These are phyloP conservation scores for Pistacia atlantica DNA, from an alignment of 345 rosid species.

Conservation along the genomic window DNA sequence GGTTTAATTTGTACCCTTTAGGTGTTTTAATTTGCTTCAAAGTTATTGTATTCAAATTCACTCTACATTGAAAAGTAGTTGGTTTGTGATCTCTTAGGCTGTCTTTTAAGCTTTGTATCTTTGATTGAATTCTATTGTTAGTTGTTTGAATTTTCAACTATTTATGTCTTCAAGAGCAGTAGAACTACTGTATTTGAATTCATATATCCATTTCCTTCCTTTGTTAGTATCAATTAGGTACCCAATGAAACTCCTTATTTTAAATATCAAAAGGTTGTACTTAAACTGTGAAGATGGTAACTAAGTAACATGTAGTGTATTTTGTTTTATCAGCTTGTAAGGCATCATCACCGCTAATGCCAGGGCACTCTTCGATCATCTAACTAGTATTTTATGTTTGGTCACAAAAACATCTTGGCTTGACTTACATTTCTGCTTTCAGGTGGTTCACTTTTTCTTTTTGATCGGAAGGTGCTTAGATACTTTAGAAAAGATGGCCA, in stretches of 20 bases:
- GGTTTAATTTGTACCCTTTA: background rate
- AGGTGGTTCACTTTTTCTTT: conserved; percentile 91
- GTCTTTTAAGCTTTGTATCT: background rate
- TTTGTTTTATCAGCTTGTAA: too few species aligned
- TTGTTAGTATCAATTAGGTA: background rate
- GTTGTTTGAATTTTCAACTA: too few species aligned
- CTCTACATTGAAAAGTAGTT: background rate
- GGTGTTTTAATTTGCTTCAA: background rate
- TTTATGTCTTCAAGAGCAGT: background rate
- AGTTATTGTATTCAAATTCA: background rate
- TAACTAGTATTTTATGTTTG: too few species aligned
- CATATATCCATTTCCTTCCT: background rate
- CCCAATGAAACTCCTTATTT: background rate
- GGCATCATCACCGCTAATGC: too few species aligned
- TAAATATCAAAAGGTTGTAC: background rate
- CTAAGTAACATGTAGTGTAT: too few species aligned
- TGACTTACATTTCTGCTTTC: conserved; percentile 25
- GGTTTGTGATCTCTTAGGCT: background rate
- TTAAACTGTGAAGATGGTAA: background rate
- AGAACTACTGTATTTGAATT: background rate
- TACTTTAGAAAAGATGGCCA: conserved; percentile 97
- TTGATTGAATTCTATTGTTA: background rate
- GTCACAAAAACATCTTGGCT: background rate
- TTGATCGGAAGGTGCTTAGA: conserved; percentile 83
- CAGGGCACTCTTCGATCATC: too few species aligned